phyloP scores from a whole-genome alignment of 805 yeast species.

The Priceomyces melissophilus region DNA sequence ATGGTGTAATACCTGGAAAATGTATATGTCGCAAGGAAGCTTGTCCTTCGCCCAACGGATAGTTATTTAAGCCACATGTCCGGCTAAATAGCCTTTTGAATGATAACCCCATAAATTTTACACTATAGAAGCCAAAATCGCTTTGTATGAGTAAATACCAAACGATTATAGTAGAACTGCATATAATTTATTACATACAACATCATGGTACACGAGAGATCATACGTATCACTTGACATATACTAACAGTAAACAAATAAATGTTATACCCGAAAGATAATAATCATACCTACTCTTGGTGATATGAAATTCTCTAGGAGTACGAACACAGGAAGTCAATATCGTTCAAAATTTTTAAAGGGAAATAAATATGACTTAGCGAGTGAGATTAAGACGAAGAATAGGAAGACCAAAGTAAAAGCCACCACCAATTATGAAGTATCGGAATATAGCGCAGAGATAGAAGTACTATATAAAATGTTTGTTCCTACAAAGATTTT shows the following conservation, averaged over 20 bases:
- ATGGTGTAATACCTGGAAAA: constrained; percentile 39
- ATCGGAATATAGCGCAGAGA: constrained; percentile 23
- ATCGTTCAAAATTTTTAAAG: no score
- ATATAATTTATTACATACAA: no score
- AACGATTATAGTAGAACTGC: no score
- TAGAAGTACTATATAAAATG: constrained; percentile 28
- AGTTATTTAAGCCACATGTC: constrained; percentile 22
- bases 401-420: neutral
- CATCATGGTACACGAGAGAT: no score
- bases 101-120: constrained; percentile 2
- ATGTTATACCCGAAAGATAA: no score
- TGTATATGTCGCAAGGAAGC: constrained; percentile 38
- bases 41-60: constrained; percentile 30
- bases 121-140: neutral
- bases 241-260: no score
- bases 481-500: constrained; percentile 33
- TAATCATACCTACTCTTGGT: no score
- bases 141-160: no score
- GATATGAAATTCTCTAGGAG: no score
- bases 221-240: no score
- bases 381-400: neutral
- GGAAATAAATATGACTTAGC: no score
- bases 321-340: no score
- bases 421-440: constrained; percentile 3
- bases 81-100: constrained; percentile 9